phyloP scores from a whole-genome alignment of 2,329 filamentous ascomycete species.

The Dothideomycetes sp. region DNA sequence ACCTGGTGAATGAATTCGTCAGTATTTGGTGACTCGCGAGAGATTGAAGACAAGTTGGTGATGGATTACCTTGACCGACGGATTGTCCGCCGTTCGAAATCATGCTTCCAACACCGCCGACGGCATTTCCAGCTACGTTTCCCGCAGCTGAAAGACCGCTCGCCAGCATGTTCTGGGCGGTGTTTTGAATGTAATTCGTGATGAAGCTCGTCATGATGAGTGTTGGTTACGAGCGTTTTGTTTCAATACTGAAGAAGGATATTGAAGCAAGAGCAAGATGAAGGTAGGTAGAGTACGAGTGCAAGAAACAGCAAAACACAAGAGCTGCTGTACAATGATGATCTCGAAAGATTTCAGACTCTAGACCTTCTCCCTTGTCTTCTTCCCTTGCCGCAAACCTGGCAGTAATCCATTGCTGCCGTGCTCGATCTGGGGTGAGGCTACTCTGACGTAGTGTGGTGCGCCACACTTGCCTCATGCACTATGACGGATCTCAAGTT shows the following conservation, averaged over 20 bases:
- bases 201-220: constrained; percentile 19
- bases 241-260: too few relatives aligned
- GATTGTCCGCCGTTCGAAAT: constrained; percentile 26
- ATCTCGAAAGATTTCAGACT: constrained; percentile 2
- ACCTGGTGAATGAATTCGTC: too few relatives aligned
- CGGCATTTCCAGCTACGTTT: constrained; percentile 30
- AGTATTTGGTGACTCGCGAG: too few relatives aligned
- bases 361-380: background rate
- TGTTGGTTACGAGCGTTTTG: too few relatives aligned
- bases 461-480: too few relatives aligned
- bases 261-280: background rate
- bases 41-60: too few relatives aligned
- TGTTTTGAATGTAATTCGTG: constrained; percentile 24
- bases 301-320: background rate
- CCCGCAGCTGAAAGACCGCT: constrained; percentile 29
- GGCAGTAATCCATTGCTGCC: too few relatives aligned
- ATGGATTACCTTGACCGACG: constrained; percentile 25
- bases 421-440: too few relatives aligned
- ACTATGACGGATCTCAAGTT: too few relatives aligned
- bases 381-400: constrained; percentile 11
- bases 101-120: constrained; percentile 26
- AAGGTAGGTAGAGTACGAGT: background rate
- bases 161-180: constrained; percentile 24
- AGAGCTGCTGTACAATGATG: background rate
- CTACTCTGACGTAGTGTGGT: too few relatives aligned